Evolutionary conservation across 2,329 filamentous ascomycete genomes (phyloP).

Genomic region (Mariannaea elegans): DNA sequence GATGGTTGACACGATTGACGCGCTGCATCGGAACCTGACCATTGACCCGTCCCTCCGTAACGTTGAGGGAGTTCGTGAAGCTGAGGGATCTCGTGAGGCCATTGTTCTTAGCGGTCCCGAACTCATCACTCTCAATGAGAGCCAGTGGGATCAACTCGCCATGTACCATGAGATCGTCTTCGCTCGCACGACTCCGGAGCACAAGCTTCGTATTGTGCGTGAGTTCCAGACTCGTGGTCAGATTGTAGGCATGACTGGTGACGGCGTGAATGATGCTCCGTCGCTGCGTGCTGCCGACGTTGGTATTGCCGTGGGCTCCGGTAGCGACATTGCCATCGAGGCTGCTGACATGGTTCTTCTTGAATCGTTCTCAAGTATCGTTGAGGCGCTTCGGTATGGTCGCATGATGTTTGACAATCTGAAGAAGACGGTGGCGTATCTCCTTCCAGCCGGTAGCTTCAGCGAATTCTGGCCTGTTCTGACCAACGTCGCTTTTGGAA

Average conservation of each 20-base stretch:
- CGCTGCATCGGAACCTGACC: constrained; percentile 52
- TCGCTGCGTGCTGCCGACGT: constrained; percentile 83
- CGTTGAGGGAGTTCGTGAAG: constrained; percentile 3
- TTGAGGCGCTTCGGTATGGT: constrained; percentile 77
- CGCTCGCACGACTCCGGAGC: constrained; percentile 78
- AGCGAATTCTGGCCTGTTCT: constrained; percentile 81
- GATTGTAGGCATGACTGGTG: constrained; percentile 85
- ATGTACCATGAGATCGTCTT: constrained; percentile 78
- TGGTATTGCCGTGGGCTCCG: constrained; percentile 82
- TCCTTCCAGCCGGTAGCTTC: constrained; percentile 78
- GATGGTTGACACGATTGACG: constrained; percentile 61
- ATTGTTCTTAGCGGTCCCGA: constrained; percentile 74
- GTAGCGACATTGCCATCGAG: constrained; percentile 84
- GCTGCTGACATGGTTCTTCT: constrained; percentile 85
- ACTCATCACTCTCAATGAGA: constrained; percentile 69
- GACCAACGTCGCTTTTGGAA: constrained; percentile 75
- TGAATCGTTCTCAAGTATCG: constrained; percentile 76
- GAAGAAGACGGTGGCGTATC: constrained; percentile 76
- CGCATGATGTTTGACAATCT: constrained; percentile 83
- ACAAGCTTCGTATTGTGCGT: constrained; percentile 82
- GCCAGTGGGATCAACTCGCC: constrained; percentile 74
- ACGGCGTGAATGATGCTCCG: constrained; percentile 87
- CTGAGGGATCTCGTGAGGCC: constrained; percentile 47
- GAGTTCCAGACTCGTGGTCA: constrained; percentile 72
- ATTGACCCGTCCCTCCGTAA: constrained; percentile 17